Conservation (phyloP, 2,329 filamentous ascomycete genomes). For the Sarocladium oryzae region DNA sequence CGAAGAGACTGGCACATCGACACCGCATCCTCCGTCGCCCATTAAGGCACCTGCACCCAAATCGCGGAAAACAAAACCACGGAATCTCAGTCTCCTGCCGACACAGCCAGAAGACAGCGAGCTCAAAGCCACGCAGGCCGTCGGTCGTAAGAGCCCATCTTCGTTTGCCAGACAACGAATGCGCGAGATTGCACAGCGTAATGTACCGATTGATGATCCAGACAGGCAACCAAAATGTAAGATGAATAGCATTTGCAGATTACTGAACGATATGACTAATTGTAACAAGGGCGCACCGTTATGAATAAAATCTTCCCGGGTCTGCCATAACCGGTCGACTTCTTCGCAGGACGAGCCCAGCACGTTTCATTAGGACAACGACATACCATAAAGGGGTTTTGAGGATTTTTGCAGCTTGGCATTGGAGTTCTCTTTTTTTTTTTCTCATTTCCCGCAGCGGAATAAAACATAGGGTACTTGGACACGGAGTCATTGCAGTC, state of each 20-base stretch:
- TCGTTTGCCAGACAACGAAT: constrained; percentile 38
- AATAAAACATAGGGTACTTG: constrained; percentile 1
- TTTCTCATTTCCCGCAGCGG: constrained; percentile 2
- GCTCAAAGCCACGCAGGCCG: constrained; percentile 17
- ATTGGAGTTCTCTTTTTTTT: constrained; percentile 24
- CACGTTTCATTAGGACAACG: not conserved
- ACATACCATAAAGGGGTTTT: constrained; percentile 12
- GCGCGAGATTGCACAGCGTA: constrained; percentile 35
- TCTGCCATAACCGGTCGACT: constrained; percentile 19
- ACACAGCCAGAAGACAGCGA: constrained; percentile 31
- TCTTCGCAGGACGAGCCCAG: not conserved
- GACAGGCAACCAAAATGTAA: constrained; percentile 34
- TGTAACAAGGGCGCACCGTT: constrained; percentile 32
- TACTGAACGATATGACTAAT: not conserved
- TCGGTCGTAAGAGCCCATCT: constrained; percentile 34
- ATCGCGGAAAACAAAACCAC: constrained; percentile 22
- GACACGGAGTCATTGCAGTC: not conserved
- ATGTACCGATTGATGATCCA: constrained; percentile 36
- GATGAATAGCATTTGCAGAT: constrained; percentile 13
- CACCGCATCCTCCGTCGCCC: constrained; percentile 10
- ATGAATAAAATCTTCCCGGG: constrained; percentile 38
- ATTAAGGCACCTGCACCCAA: constrained; percentile 15
- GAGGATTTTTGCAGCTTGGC: constrained; percentile 19
- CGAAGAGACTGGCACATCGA: not conserved
- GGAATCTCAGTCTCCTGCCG: constrained; percentile 26